Conservation (phyloP, 2,329 filamentous ascomycete species). For the Daldinia sp. region DNA sequence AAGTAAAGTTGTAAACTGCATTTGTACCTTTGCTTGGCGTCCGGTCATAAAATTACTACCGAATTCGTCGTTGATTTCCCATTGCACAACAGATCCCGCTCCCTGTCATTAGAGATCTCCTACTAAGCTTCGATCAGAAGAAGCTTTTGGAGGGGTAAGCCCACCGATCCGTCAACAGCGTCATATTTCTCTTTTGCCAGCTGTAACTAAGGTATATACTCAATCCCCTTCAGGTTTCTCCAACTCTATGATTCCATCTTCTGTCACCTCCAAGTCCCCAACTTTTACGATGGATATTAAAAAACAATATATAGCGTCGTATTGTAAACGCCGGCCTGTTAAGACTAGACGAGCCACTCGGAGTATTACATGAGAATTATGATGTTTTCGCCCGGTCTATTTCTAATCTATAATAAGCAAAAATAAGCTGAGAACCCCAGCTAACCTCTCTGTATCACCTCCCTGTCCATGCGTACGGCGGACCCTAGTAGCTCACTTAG, state of each 20-base stretch:
- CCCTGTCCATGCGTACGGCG: neutral
- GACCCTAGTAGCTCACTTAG: slow-evolving; percentile 24
- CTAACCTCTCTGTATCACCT: neutral
- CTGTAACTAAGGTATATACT: neutral
- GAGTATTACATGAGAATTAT: slow-evolving; percentile 45
- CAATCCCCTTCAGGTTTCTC: slow-evolving; percentile 22
- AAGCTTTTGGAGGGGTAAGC: slow-evolving; percentile 22
- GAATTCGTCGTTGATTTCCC: neutral
- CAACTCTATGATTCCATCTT: slow-evolving; percentile 17
- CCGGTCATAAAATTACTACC: neutral
- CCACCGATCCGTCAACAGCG: slow-evolving; percentile 22
- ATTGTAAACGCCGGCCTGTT: slow-evolving; percentile 19
- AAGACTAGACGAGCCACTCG: slow-evolving; percentile 17
- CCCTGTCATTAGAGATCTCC: slow-evolving; percentile 13
- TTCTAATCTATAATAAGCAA: slow-evolving; percentile 40
- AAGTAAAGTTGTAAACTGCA: neutral
- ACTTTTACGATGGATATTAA: slow-evolving; percentile 4
- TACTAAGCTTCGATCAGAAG: slow-evolving; percentile 12
- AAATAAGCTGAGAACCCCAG: slow-evolving; percentile 1
- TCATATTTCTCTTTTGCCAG: slow-evolving; percentile 18
- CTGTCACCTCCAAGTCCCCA: slow-evolving; percentile 7
- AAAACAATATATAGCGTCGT: slow-evolving; percentile 1
- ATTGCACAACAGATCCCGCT: neutral
- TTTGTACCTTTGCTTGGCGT: neutral
- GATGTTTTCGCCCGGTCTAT: slow-evolving; percentile 14